Evolutionary conservation across 257 asterid genomes (phyloP).

Genomic region (Cruciata laevipes): DNA sequence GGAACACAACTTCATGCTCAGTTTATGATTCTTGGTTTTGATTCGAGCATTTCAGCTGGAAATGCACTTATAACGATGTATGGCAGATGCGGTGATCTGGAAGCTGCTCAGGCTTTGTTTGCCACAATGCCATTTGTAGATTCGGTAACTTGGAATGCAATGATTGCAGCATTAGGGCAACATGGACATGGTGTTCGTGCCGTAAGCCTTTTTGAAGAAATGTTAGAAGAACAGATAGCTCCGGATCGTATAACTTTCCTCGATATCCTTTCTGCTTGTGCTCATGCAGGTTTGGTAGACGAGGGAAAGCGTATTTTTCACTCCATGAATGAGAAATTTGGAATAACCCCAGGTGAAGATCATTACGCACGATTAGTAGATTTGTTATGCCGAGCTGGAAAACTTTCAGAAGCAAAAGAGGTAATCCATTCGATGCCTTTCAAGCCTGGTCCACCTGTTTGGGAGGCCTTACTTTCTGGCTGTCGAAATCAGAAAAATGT

Average conservation of each 20-base stretch:
- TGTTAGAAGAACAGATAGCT: slow-evolving; percentile 10
- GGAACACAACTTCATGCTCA: slow-evolving; percentile 14
- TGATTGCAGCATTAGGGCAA: slow-evolving; percentile 17
- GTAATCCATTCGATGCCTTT: slow-evolving; percentile 9
- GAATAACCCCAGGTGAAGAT: slow-evolving; percentile 14
- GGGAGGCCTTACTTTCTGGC: slow-evolving; percentile 15
- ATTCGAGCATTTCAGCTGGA: slow-evolving; percentile 16
- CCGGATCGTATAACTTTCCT: slow-evolving; percentile 15
- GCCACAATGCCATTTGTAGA: slow-evolving; percentile 10
- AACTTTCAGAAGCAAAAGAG: slow-evolving; percentile 13
- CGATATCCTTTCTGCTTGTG: slow-evolving; percentile 12
- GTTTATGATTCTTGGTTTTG: slow-evolving; percentile 12
- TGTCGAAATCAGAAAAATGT: slow-evolving; percentile 13
- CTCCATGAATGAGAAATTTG: slow-evolving; percentile 11
- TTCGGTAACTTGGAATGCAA: slow-evolving; percentile 15
- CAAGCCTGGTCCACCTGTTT: slow-evolving; percentile 12
- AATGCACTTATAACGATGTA: slow-evolving; percentile 14
- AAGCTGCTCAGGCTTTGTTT: slow-evolving; percentile 9
- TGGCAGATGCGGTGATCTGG: slow-evolving; percentile 14
- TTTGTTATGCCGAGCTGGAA: slow-evolving; percentile 14
- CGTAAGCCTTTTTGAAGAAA: slow-evolving; percentile 11
- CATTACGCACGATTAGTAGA: slow-evolving; percentile 13
- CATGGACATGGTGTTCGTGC: slow-evolving; percentile 12
- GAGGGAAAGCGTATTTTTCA: slow-evolving; percentile 1
- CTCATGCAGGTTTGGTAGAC: slow-evolving; percentile 14